Evolutionary conservation across 352 stramenopile genomes (phyloP).

Genomic region (Globisporangium nunn): DNA sequence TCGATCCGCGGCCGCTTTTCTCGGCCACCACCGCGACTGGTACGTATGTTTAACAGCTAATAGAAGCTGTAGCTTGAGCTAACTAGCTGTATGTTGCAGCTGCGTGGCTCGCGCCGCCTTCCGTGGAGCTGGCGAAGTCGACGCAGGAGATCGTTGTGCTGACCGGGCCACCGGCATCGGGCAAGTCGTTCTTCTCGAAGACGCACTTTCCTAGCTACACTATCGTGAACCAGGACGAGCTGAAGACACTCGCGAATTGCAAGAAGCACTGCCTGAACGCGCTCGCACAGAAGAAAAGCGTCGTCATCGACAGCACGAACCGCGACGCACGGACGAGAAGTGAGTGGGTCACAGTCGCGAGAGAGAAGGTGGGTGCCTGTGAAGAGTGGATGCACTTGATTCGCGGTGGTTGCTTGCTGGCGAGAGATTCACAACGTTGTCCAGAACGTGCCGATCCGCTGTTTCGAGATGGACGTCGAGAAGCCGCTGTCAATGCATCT

Average conservation of each 20-base stretch:
- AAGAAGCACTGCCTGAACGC: conserved; percentile 48
- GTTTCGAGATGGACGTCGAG: conserved; percentile 68
- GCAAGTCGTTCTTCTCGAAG: conserved; percentile 58
- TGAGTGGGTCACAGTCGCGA: conserved; percentile 69
- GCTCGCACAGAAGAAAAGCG: conserved; percentile 54
- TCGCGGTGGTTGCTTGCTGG: too few relatives aligned
- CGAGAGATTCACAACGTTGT: background rate
- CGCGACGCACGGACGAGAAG: conserved; percentile 45
- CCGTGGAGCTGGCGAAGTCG: conserved; percentile 16
- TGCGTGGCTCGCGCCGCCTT: conserved; percentile 18
- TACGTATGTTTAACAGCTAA: conserved; percentile 8
- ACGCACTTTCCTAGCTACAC: conserved; percentile 46
- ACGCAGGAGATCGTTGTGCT: conserved; percentile 69
- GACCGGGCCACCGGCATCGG: conserved; percentile 63
- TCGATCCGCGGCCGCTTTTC: conserved; percentile 48
- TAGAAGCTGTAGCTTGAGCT: background rate
- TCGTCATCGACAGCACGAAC: conserved; percentile 87
- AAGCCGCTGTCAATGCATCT: conserved; percentile 82
- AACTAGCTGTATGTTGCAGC: conserved; percentile 10
- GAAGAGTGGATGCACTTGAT: too few relatives aligned
- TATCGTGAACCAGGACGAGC: conserved; percentile 79
- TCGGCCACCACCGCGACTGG: conserved; percentile 4
- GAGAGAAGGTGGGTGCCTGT: conserved; percentile 36
- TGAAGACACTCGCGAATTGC: conserved; percentile 76
- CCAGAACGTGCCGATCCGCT: conserved; percentile 54